Conservation (phyloP, 768 basidiomycete species). For the Mrakia blollopis region DNA sequence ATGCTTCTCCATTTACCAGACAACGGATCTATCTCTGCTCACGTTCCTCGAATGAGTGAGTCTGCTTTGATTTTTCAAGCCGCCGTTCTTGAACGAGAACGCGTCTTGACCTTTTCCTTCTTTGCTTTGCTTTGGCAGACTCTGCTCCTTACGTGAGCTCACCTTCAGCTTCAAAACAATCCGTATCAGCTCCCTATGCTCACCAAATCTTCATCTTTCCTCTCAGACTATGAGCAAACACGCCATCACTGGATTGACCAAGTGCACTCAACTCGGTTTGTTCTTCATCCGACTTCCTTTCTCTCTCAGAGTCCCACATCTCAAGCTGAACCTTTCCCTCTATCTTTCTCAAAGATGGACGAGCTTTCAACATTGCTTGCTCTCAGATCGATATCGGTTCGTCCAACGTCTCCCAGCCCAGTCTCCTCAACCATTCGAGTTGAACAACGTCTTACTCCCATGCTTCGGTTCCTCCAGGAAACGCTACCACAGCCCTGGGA, state of each 20-base stretch:
- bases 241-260: conserved; percentile 70
- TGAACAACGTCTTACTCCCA: conserved; percentile 16
- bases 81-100: too few relatives aligned
- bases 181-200: too few relatives aligned
- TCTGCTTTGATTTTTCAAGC: conserved; percentile 13
- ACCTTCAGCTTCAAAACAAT: too few relatives aligned
- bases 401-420: neutral
- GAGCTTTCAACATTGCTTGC: conserved; percentile 65
- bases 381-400: conserved; percentile 81
- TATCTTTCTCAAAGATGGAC: conserved; percentile 46
- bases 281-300: neutral
- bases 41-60: conserved; percentile 61
- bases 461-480: neutral
- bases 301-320: neutral
- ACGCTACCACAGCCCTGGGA: conserved; percentile 27
- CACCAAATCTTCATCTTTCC: neutral
- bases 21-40: conserved; percentile 67
- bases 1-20: neutral
- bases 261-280: conserved; percentile 63
- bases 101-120: neutral
- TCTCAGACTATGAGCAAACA: conserved; percentile 66
- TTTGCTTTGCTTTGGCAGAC: too few relatives aligned
- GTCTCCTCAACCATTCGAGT: neutral
- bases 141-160: too few relatives aligned
- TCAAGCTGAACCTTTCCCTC: neutral